Base-by-base conservation (phyloP, 768 basidiomycete genomes). In the Lactifluus volemus region DNA sequence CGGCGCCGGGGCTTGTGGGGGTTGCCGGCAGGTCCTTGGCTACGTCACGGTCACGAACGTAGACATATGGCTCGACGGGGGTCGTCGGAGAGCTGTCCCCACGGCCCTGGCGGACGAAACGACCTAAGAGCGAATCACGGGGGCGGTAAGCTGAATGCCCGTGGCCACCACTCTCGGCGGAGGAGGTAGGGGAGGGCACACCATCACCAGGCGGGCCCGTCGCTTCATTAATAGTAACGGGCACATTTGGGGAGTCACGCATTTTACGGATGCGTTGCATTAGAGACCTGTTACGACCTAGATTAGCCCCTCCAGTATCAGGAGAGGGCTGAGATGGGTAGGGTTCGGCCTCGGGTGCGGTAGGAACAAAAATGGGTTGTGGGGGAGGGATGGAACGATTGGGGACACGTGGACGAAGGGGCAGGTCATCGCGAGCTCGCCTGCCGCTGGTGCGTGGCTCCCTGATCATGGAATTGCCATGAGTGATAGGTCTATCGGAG, bases 211-310 rank as follows among this genome's bases (percentile, higher is more conserved):
- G 78, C 56, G 78, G 70, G 17, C 32, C 63, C 19, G 66, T 63
- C 51, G 65, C 63, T n/a, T 79, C 78, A 39, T 76, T 72, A 32
- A 70, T 63, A 30, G 70, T 73, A n/a, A 88, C 80, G 15, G 90
- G 90, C 1, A 92, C 84, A 63, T 92, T 92, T 10, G 90, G 90
- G 9, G 85, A 75, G 68, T 92, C 90, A 39, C 90, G 84, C 89
- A 92, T 92, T 73, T 84, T 89, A 60, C 88, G 84, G 70, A 94
- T 88, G 58, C 91, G 87, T 49, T 92, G 87, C 82, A 93, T 92
- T 64, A 94, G 75, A 14, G 88, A 91, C 73, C 84, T 91, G 66
- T 82, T 83, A 32, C 91, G 86, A 71, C 86, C 88, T 9, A 86
- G 82, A 41, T 75, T 74, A 11, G 72, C 74, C 0, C 72, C 73